Conservation (phyloP, 148 eudicot genomes). For the Limonium bicolor region DNA sequence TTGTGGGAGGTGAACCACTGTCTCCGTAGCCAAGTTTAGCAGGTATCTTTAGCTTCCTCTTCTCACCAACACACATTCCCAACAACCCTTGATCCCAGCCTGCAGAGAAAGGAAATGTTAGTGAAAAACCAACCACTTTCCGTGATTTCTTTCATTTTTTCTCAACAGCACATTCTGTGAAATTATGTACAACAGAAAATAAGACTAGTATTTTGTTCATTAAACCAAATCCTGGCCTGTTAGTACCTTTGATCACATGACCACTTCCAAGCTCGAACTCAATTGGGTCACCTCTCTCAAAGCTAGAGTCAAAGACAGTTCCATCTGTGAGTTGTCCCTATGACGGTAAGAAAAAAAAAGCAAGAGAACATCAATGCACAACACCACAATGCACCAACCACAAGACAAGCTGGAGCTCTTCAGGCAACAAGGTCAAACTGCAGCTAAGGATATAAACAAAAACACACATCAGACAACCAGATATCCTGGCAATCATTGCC, state of each 20-base stretch:
- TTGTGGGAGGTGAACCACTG: constrained; percentile 81
- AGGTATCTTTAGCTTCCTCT: constrained; percentile 91
- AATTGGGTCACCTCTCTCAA: constrained; percentile 91
- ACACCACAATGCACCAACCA: no score
- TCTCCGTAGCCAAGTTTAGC: constrained; percentile 82
- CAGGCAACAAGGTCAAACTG: background rate
- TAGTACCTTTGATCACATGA: constrained; percentile 79
- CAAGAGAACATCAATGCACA: no score
- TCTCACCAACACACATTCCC: constrained; percentile 97
- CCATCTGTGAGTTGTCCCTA: constrained; percentile 99
- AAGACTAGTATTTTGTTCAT: no score
- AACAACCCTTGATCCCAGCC: constrained; percentile 99
- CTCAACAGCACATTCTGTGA: no score
- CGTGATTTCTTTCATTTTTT: background rate
- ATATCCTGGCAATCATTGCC: background rate
- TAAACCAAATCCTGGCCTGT: no score
- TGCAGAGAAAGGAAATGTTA: constrained; percentile 14
- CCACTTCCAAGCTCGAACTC: constrained; percentile 88
- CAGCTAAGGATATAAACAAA: background rate
- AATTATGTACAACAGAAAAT: no score
- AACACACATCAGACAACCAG: background rate
- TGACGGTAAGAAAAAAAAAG: constrained; percentile 3
- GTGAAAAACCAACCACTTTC: background rate
- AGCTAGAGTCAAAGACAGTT: constrained; percentile 92
- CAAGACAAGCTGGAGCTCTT: background rate